Evolutionary conservation across 345 rosid species (phyloP), one percentile per base, ranked within the genome.

Genomic region (Citrus unshiu): DNA sequence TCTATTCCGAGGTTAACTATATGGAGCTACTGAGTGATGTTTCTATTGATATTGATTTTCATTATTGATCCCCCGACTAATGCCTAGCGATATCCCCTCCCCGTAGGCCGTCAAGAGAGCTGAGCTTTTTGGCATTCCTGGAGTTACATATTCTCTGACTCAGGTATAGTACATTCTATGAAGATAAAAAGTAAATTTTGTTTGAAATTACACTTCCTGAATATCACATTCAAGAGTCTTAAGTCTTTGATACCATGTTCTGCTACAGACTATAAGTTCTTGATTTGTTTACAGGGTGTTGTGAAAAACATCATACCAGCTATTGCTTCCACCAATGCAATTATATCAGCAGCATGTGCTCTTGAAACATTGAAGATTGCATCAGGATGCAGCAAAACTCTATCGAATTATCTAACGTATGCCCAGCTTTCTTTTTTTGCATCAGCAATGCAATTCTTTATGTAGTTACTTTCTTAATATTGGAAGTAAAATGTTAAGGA

Each of bases 281-380:
- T 68, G 72, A 60, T 40, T 46, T 29, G 57, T 61, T 66, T 59
- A 13, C 85, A 95, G 98, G 99, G 99, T 65, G 99, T 95, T 71
- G 96, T 93, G 82, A 93, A 94, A 87, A 96, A 96, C 83, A 96
- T 96, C 40, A 93, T 96, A 80, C 99, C 97, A 40, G 99, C 99
- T 12, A 96, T 96, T 87, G 99, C 99, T 79, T 96, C 98, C 70
- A 96, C 99, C 77, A 96, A 96, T 81, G 99, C 98, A 14, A 89
- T 96, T 81, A 87, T 96, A 78, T 93, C 99, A 70, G 98, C 95
- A 57, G 95, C 95, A 21, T 96, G 99, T 84, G 88, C 97, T 3
- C 88, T 96, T 81, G 98, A 96, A 86, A 93, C 97, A 77, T 91
- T 96, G 90, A 96, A 94, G 90, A 87, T 96, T 84, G 95, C 86